These are phyloP conservation scores for Umbellularia californica DNA, from an alignment of 164 flowering plant species.

Conservation along the genomic window DNA sequence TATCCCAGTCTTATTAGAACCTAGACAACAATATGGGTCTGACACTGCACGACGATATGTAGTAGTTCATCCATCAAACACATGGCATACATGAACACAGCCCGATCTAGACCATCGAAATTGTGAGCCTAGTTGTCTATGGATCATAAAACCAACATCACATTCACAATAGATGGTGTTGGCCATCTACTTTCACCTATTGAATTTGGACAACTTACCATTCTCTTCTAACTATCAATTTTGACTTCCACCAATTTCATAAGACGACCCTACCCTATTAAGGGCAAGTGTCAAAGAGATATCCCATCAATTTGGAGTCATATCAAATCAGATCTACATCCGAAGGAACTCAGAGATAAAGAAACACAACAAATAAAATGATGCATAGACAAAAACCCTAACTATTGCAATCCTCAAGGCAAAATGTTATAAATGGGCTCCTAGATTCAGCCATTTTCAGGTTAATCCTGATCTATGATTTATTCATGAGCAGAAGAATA, in stretches of 20 bases:
- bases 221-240: background rate
- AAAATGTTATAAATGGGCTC: background rate
- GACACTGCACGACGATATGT: background rate
- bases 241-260: background rate
- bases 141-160: background rate
- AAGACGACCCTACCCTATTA: background rate
- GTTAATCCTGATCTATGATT: background rate
- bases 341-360: background rate
- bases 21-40: no score
- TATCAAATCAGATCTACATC: background rate
- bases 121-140: no score
- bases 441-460: background rate
- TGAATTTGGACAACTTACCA: background rate
- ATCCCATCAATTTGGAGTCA: background rate
- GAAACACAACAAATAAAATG: no score
- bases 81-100: background rate
- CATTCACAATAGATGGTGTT: background rate
- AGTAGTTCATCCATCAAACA: background rate
- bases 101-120: background rate
- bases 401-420: background rate
- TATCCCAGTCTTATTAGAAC: no score
- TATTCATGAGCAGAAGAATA: background rate
- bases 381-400: background rate
- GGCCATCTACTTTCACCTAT: no score
- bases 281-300: background rate